Conservation (phyloP, 139 green algal genomes). For the Closterium sp. region DNA sequence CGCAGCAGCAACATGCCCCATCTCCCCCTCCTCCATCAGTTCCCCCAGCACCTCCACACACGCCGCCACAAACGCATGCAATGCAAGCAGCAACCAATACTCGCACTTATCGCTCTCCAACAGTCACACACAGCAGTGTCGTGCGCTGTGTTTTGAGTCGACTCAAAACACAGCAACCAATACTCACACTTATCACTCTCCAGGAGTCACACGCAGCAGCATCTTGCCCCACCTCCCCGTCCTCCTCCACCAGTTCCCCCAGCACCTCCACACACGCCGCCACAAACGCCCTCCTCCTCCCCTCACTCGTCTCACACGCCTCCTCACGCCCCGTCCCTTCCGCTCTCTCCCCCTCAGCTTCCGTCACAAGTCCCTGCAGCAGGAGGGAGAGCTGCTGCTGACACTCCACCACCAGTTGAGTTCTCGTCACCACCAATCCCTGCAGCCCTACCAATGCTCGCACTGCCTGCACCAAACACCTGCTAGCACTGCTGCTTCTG, state of each 20-base stretch:
- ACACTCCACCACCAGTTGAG: conserved; percentile 47
- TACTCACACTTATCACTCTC: not conserved
- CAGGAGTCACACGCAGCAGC: not conserved
- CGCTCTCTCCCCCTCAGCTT: not conserved
- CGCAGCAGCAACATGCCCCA: not conserved
- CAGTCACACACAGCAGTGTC: not conserved
- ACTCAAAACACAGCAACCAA: no score
- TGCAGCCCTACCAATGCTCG: conserved; percentile 23
- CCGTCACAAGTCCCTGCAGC: conserved; percentile 31
- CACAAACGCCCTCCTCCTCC: not conserved
- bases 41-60: not conserved
- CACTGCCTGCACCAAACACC: conserved; percentile 3
- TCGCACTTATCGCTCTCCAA: not conserved
- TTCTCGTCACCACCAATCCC: conserved; percentile 47
- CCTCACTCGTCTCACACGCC: not conserved
- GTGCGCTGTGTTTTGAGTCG: no score
- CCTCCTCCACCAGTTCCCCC: not conserved
- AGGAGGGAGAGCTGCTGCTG: conserved; percentile 7
- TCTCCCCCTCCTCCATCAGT: not conserved
- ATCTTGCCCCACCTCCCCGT: not conserved
- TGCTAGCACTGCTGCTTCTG: not conserved
- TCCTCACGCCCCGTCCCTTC: not conserved
- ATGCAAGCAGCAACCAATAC: not conserved
- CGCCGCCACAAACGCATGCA: no score
- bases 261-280: not conserved